Base-by-base conservation (phyloP, 1,284 basidiomycete species). In the Leccinum angustisporum region DNA sequence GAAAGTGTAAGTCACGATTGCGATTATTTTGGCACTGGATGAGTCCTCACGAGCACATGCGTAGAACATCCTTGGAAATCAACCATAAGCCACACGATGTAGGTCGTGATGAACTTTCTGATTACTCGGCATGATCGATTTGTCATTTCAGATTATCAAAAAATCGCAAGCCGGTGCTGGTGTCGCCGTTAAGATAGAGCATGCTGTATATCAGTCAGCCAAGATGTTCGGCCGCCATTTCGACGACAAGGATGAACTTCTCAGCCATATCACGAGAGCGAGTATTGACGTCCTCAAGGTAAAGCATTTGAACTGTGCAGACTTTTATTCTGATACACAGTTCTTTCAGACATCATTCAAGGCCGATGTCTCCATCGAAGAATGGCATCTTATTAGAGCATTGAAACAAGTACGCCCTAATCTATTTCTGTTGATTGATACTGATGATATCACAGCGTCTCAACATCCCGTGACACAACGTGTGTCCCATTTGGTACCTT, bases 151-250 rank as follows among this genome's bases (percentile, higher is more conserved):
- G 83, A 82, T 97, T 30, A 86, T 99, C 68, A 97, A 97, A 80
- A 95, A 94, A 77, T 84, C 88, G 16, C 95, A 98, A 75, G 90
- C 94, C 30, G 97, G 95, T 72, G 97, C 86, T 63, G 97, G 97
- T 76, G 97, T 98, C 18, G 97, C 97, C 0, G 94, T 99, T 73
- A 98, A 98, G 83, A 98, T 99, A 66, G 97, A 99, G 76, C 92
- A 97, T 73, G 95, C 95, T 1, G 90, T 95, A 5, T 96, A 99
- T 78, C 94, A 98, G 78, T 92, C 92, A 43, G 89, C 95, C 14
- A 97, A 96, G 79, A 92, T 95, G 85, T 97, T 91, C 72, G 95
- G 95, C 7, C 86, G 92, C 61, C 93, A 95, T 76, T 97, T 99
- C 74, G 95, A 97, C 73, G 96, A 98, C 58, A 94, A 95, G 77